Base-by-base conservation (phyloP, 2,329 filamentous ascomycete species). In the Pseudogymnoascus sp. region DNA sequence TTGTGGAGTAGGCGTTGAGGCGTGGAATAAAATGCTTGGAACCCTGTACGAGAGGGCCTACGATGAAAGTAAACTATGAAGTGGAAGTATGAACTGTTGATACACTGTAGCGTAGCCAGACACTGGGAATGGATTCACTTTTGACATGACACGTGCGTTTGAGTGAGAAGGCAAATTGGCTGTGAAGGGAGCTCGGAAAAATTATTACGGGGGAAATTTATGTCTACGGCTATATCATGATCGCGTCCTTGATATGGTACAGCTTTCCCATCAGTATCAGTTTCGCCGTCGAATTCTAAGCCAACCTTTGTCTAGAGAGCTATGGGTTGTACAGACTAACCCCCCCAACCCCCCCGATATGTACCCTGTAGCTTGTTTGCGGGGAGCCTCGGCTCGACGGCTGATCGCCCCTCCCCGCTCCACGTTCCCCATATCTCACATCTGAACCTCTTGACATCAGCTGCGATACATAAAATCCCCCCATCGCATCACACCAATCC, bases 1-100 rank as follows among this genome's bases (percentile, higher is more conserved):
- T 20, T 28, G 22, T 12, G 14, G 41, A 81, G 70, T 25, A 6
- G 54, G 54, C 30, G 34, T 37, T 34, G 54, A 58, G 54, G 54
- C 30, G 28, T 28, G 14, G 41, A 47, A 47, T 47, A 47, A 47
- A 47, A 47, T 20, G 28, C n/a, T 47, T 12, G 41, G 54, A 47
- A 28, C 20, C 18, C 22, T 28, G 20, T 7, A 47, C 12, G 22
- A 47, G 41, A 47, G 41, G 41, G 20, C 41, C 41, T 47, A 25
- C 22, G 41, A 47, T 16, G 22, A 28, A 28, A 47, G 41, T 47
- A 28, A 28, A n/a, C 2, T 47, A 47, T 28, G 6, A 47, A 47
- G 41, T 47, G 41, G 41, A 47, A 47, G 41, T 47, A 47, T 47
- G 22, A 3, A 47, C 20, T 47, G 41, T 47, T 47, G 41, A 28